Base-by-base conservation (phyloP, 768 basidiomycete species). In the Psilocybe tampanensis region DNA sequence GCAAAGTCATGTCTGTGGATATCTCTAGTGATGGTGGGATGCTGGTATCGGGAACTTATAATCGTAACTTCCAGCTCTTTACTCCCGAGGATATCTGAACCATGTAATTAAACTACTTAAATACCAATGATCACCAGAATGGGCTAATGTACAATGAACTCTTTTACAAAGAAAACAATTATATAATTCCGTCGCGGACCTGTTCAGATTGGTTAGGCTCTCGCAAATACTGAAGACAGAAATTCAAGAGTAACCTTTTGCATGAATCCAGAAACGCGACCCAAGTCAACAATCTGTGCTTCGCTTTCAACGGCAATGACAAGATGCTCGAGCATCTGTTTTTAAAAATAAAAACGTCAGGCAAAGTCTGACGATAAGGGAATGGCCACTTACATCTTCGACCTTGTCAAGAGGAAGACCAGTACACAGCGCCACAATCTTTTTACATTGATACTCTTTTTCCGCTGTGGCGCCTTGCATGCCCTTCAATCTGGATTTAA, bases 1-100 rank as follows among this genome's bases (percentile, higher is more conserved):
- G 95, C n/a, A 98, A 98, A 73, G 95, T 98, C 58, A 99, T 98
- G 97, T 93, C 92, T 7, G 95, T 98, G 9, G 97, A 99, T 69
- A 80, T 98, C 19, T 86, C 88, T 23, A 80, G 80, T 52, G 93
- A 96, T 70, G 92, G 88, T 12, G 86, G 86, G 65, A 80, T 92
- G 68, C 81, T 97, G 43, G 95, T 88, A 3, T 90, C 90, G 5
- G 95, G 95, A 34, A 95, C 93, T 43, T 96, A 93, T 71, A 95
- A 94, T 73, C 82, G 95, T 58, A 94, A 91, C 73, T 97, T 94
- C 81, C 95, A 98, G 70, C 76, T 98, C 56, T 98, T 92, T 71
- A 86, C 92, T 8, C 88, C 90, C 3, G 93, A 94, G 63, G 87
- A 84, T 66, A 65, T 78, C 44, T 74, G 59, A 53, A n/a, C n/a